Evolutionary conservation across 768 basidiomycete genomes (phyloP).

Genomic region (Tulasnella sp.): DNA sequence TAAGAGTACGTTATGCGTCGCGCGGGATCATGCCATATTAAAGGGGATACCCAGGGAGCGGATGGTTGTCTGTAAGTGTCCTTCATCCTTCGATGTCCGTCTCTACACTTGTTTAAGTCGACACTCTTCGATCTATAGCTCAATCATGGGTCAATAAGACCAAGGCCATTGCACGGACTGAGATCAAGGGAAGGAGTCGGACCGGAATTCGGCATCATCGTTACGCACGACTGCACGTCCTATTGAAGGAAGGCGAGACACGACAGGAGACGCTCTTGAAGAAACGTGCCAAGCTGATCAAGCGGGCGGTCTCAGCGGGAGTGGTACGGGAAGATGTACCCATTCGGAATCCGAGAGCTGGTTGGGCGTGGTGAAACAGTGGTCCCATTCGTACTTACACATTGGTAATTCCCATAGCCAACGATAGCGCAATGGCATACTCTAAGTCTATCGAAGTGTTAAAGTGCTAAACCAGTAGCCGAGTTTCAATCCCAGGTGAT

Average conservation of each 20-base stretch:
- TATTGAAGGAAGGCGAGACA: constrained; percentile 74
- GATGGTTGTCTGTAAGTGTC: constrained; percentile 67
- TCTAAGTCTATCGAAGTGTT: too few species aligned
- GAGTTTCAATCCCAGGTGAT: too few species aligned
- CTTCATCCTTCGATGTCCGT: background rate
- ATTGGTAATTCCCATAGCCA: too few species aligned
- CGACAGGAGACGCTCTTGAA: constrained; percentile 51
- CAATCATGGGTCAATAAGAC: constrained; percentile 95
- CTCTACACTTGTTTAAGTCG: background rate
- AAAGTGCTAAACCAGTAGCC: too few species aligned
- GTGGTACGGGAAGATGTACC: constrained; percentile 70
- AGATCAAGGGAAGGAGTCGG: constrained; percentile 75
- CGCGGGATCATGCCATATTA: constrained; percentile 76
- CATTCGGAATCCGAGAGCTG: constrained; percentile 56
- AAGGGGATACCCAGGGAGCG: constrained; percentile 61
- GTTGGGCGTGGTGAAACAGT: constrained; percentile 87
- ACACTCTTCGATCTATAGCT: constrained; percentile 38
- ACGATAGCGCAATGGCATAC: too few species aligned
- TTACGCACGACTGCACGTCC: constrained; percentile 59
- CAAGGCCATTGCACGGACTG: constrained; percentile 49
- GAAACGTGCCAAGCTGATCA: constrained; percentile 55
- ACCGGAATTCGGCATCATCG: constrained; percentile 67
- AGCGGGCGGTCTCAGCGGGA: constrained; percentile 68
- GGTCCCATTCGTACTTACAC: too few species aligned
- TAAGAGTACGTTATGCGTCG: constrained; percentile 78